Percentiles rank a stretch among this genome's conserved stretches.
phyloP scores from a whole-genome alignment of 495 filamentous ascomycete genomes.

The Penicillium goetzii region DNA sequence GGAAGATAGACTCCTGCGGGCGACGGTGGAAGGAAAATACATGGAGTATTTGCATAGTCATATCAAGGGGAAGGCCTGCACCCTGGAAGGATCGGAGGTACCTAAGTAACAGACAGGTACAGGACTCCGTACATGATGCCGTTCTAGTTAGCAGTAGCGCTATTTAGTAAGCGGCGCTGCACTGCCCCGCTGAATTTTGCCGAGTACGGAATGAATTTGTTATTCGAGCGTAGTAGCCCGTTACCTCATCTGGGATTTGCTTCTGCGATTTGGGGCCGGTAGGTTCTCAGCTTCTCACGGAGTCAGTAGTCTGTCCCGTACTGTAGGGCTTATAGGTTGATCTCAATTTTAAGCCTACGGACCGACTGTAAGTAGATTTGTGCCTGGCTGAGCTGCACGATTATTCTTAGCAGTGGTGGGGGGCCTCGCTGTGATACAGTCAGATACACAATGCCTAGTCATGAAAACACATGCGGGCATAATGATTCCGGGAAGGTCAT shows the following conservation, averaged over 20 bases:
- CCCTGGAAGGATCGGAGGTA: background rate
- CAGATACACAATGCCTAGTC: background rate
- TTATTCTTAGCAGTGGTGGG: constrained; percentile 5
- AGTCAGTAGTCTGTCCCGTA: background rate
- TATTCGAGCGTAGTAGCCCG: background rate
- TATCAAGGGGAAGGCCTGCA: background rate
- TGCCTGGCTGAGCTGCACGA: background rate
- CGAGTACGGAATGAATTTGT: background rate
- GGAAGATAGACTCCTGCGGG: constrained; percentile 19
- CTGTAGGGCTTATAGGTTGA: background rate
- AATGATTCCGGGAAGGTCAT: background rate
- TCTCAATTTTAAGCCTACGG: background rate
- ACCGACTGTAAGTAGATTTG: background rate
- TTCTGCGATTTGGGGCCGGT: background rate
- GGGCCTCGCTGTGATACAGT: background rate
- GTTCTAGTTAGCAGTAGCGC: background rate
- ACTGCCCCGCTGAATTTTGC: background rate
- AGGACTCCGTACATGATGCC: background rate
- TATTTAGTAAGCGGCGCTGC: background rate
- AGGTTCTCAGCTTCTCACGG: no score
- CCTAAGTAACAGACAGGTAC: background rate
- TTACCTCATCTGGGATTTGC: background rate
- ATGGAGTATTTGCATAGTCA: background rate
- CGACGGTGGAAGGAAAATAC: background rate
- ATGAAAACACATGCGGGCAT: constrained; percentile 1